Conservation (phyloP, 192 early-diverging fungal species). For the Backusella australiensis region DNA sequence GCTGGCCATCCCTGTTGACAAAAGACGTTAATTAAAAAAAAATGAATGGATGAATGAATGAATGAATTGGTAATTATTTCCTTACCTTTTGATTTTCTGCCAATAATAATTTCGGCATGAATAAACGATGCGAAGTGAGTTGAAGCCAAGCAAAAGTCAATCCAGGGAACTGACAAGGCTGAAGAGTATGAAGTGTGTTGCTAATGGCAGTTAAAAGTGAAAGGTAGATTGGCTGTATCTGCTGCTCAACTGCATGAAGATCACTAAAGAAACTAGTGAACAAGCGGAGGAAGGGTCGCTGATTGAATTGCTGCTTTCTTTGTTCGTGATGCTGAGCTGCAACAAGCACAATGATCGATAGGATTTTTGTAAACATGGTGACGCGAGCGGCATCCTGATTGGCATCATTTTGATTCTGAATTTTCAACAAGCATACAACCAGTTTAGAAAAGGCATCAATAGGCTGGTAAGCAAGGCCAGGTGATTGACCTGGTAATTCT, state of each 20-base stretch:
- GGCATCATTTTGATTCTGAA: constrained; percentile 56
- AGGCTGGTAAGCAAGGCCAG: constrained; percentile 73
- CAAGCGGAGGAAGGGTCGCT: constrained; percentile 87
- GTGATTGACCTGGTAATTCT: constrained; percentile 30
- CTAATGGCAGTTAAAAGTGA: constrained; percentile 74
- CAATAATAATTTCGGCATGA: constrained; percentile 84
- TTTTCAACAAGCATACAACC: constrained; percentile 77
- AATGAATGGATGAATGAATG: background rate
- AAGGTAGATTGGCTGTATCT: constrained; percentile 69
- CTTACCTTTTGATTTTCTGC: constrained; percentile 62
- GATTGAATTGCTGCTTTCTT: constrained; percentile 78
- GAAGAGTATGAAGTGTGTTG: constrained; percentile 81
- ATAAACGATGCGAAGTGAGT: constrained; percentile 88
- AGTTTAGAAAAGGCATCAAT: constrained; percentile 93
- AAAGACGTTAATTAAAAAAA: background rate
- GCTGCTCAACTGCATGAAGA: constrained; percentile 63
- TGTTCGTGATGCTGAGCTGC: constrained; percentile 85
- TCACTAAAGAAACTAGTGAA: constrained; percentile 86
- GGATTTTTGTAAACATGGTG: constrained; percentile 73
- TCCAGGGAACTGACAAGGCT: constrained; percentile 85
- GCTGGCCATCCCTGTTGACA: constrained; percentile 73
- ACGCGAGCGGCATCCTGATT: constrained; percentile 54
- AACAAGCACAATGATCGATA: constrained; percentile 84
- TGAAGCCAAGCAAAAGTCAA: constrained; percentile 95
- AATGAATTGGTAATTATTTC: background rate